Conservation (phyloP, 2,329 filamentous ascomycete genomes). For the Cladophialophora bantiana region DNA sequence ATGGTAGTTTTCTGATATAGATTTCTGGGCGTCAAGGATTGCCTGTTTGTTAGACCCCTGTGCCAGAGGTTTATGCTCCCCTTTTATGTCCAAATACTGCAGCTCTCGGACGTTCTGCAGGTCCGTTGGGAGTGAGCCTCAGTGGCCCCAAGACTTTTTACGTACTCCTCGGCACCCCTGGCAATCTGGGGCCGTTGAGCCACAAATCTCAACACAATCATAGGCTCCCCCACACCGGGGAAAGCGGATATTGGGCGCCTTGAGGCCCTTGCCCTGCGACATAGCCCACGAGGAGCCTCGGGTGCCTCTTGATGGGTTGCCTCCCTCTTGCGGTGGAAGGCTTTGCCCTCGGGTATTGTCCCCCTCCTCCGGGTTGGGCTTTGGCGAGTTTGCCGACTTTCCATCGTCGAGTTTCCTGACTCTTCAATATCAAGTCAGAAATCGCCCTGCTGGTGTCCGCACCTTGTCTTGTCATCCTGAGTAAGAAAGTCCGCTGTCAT, state of each 20-base stretch:
- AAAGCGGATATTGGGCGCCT: background rate
- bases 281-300: slow-evolving; percentile 4
- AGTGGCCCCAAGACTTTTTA: too few relatives aligned
- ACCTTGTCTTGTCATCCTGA: background rate
- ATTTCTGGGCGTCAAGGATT: too few relatives aligned
- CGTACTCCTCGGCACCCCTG: background rate
- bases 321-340: background rate
- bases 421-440: slow-evolving; percentile 25
- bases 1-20: too few relatives aligned
- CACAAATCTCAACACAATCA: background rate
- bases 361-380: background rate
- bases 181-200: background rate
- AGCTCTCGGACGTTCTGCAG: too few relatives aligned
- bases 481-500: slow-evolving; percentile 9
- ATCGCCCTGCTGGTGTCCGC: background rate
- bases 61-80: too few relatives aligned
- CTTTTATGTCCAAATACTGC: too few relatives aligned
- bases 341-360: slow-evolving; percentile 12
- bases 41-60: too few relatives aligned
- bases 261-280: background rate
- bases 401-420: slow-evolving; percentile 14
- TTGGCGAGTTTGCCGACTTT: background rate
- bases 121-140: too few relatives aligned
- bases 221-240: background rate
- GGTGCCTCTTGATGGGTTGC: background rate